These are phyloP conservation scores for Panicum virgatum DNA, from an alignment of 202 grass and related monocot genomes.

Conservation along the genomic window DNA sequence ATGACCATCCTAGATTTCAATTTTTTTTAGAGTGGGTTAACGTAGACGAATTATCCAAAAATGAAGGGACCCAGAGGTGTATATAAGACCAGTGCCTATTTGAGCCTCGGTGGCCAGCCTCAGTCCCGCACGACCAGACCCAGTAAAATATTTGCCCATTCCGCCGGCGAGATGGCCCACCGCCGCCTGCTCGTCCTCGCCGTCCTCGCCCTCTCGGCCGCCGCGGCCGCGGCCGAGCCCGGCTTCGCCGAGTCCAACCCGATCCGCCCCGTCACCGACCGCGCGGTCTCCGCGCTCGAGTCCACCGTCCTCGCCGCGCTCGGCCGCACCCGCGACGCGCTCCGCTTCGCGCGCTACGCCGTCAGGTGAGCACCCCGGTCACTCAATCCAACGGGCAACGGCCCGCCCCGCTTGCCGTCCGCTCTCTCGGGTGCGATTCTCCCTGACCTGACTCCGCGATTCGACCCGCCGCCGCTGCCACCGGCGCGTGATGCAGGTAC, in stretches of 20 bases:
- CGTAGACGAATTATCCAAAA: background rate
- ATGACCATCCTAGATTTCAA: too few species aligned
- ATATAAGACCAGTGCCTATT: constrained; percentile 18
- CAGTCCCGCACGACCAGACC: background rate
- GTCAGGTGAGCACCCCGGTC: constrained; percentile 33
- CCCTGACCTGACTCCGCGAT: background rate
- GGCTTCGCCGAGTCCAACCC: constrained; percentile 61
- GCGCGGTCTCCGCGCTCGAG: constrained; percentile 57
- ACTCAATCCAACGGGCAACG: background rate
- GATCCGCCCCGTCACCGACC: constrained; percentile 80
- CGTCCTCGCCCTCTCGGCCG: constrained; percentile 22
- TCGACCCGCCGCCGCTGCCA: background rate
- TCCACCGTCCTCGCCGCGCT: constrained; percentile 66
- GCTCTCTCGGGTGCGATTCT: background rate
- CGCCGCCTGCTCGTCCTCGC: constrained; percentile 32
- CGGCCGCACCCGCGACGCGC: constrained; percentile 68
- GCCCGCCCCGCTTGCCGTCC: background rate
- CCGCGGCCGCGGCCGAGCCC: constrained; percentile 15
- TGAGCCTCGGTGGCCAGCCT: background rate
- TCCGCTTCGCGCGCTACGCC: constrained; percentile 78
- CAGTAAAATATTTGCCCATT: constrained; percentile 6
- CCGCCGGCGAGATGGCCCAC: constrained; percentile 55
- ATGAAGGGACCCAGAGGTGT: background rate
- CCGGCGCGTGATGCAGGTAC: constrained; percentile 36
- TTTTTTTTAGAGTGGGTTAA: too few species aligned